Conservation (phyloP, 768 basidiomycete genomes). For the Suillus tomentosus region DNA sequence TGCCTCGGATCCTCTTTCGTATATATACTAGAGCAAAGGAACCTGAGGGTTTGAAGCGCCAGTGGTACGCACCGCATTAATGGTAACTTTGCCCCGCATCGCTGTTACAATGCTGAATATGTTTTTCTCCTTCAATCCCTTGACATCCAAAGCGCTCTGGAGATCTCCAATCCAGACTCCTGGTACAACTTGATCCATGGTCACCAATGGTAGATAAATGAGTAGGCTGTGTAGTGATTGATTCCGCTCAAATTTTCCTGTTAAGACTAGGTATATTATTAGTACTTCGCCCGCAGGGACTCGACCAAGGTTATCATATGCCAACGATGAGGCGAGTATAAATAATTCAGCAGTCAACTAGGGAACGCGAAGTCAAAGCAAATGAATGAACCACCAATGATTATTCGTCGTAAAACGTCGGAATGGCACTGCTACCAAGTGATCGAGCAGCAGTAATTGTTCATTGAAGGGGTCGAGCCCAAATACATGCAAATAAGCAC, state of each 20-base stretch:
- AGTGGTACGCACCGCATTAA: slow-evolving; percentile 53
- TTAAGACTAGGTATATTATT: slow-evolving; percentile 7
- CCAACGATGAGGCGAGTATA: not conserved
- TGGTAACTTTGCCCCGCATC: slow-evolving; percentile 67
- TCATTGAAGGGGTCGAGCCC: not conserved
- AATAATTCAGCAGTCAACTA: not conserved
- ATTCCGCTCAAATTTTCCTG: not conserved
- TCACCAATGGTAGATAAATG: not conserved
- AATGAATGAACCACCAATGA: not conserved
- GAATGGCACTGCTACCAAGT: too few species aligned
- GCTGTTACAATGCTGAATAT: slow-evolving; percentile 76
- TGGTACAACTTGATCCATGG: slow-evolving; percentile 79
- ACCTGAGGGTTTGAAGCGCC: slow-evolving; percentile 13
- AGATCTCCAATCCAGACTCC: slow-evolving; percentile 87
- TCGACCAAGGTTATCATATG: not conserved
- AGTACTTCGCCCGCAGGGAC: not conserved
- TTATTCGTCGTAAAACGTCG: not conserved
- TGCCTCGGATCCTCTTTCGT: not conserved
- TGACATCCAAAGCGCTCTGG: slow-evolving; percentile 63
- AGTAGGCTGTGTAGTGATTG: not conserved
- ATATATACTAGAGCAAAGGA: not conserved
- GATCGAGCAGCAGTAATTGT: too few species aligned
- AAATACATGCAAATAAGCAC: slow-evolving; percentile 13
- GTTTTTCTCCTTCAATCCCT: slow-evolving; percentile 63
- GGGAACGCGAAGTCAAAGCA: not conserved